A percentile compares a stretch with the other conserved stretches of the same genome.
These are phyloP conservation scores for Beta corolliflora DNA, from an alignment of 179 eudicot species.

Conservation along the genomic window DNA sequence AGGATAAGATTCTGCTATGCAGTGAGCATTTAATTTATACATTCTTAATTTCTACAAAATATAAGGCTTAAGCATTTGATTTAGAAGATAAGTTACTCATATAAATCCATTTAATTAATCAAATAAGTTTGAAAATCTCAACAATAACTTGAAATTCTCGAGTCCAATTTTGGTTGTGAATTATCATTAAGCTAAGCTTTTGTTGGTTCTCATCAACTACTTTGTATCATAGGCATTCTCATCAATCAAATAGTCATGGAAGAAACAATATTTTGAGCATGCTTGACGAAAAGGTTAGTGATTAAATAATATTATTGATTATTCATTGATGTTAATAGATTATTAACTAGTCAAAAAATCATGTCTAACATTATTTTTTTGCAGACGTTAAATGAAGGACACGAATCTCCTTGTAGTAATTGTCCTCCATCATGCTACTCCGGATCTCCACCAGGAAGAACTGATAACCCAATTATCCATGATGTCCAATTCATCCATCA, in stretches of 20 bases:
- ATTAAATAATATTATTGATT: not conserved
- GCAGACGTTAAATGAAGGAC: slow-evolving; percentile 35
- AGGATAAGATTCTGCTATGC: too few species aligned
- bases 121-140: not conserved
- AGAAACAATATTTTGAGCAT: slow-evolving; percentile 42
- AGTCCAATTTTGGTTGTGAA: not conserved
- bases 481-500: slow-evolving; percentile 59
- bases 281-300: slow-evolving; percentile 49
- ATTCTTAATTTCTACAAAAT: too few species aligned
- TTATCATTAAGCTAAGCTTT: too few species aligned
- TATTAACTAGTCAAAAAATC: not conserved
- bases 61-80: too few species aligned
- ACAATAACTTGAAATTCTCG: not conserved
- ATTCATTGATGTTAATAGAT: not conserved
- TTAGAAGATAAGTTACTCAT: too few species aligned
- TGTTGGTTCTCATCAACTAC: not conserved
- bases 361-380: not conserved
- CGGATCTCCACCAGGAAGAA: slow-evolving; percentile 72
- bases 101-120: too few species aligned
- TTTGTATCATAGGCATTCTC: slow-evolving; percentile 22
- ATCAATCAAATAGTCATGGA: slow-evolving; percentile 38
- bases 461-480: slow-evolving; percentile 62
- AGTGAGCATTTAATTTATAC: too few species aligned
- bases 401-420: slow-evolving; percentile 32
- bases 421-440: slow-evolving; percentile 47